A percentile compares a stretch with the other conserved stretches of the same genome.
These are phyloP conservation scores for Pseudogymnoascus sp. DNA, from an alignment of 2,329 filamentous ascomycete genomes.

Conservation along the genomic window DNA sequence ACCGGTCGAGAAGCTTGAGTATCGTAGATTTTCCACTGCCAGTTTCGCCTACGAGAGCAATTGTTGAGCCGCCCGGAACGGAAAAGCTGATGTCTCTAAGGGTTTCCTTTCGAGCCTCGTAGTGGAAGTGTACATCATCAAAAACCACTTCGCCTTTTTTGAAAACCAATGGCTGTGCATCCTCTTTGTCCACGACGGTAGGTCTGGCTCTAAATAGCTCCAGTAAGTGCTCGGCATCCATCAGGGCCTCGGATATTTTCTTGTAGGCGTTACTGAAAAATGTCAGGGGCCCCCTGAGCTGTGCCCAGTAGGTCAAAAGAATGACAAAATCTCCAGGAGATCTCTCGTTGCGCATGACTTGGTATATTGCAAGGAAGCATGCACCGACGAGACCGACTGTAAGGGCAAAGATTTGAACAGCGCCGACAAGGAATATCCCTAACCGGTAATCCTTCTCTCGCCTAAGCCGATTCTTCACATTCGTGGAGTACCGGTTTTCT, in stretches of 20 bases:
- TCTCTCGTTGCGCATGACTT: slow-evolving; percentile 40
- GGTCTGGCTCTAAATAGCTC: slow-evolving; percentile 49
- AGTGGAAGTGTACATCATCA: slow-evolving; percentile 45
- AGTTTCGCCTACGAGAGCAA: slow-evolving; percentile 54
- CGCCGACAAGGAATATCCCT: slow-evolving; percentile 28
- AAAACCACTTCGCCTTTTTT: slow-evolving; percentile 43
- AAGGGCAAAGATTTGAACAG: slow-evolving; percentile 38
- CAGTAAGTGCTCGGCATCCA: slow-evolving; percentile 55
- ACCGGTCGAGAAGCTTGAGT: slow-evolving; percentile 50
- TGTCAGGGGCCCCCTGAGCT: slow-evolving; percentile 39
- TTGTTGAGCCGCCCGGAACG: slow-evolving; percentile 42
- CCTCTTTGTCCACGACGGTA: slow-evolving; percentile 40
- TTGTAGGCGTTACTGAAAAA: slow-evolving; percentile 41
- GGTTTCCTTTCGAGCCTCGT: slow-evolving; percentile 43
- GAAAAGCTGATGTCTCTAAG: slow-evolving; percentile 41
- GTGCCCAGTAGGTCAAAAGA: slow-evolving; percentile 55
- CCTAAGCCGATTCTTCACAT: slow-evolving; percentile 31
- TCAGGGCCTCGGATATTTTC: slow-evolving; percentile 42
- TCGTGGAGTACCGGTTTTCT: slow-evolving; percentile 14
- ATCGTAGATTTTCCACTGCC: slow-evolving; percentile 56
- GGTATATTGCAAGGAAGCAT: slow-evolving; percentile 43
- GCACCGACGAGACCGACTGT: slow-evolving; percentile 39
- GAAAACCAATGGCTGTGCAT: slow-evolving; percentile 37
- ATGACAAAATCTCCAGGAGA: slow-evolving; percentile 55
- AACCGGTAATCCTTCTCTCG: slow-evolving; percentile 29